phyloP scores from a whole-genome alignment of 352 stramenopile species.

The Phytopythium ostracodes region DNA sequence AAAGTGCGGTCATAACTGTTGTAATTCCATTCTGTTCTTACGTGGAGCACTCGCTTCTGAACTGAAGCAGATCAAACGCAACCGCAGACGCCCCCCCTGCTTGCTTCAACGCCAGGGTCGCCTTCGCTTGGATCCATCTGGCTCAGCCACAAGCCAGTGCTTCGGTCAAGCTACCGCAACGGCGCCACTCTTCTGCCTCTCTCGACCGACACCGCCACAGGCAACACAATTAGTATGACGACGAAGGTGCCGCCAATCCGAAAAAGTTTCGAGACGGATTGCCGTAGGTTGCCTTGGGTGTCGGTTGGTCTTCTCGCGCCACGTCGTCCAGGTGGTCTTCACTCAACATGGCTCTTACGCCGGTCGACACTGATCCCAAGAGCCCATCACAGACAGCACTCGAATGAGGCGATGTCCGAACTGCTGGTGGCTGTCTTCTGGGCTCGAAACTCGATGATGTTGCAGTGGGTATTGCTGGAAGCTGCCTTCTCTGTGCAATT shows the following conservation, averaged over 20 bases:
- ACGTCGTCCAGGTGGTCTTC: no score
- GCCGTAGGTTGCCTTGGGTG: not conserved
- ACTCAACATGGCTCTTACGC: no score
- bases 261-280: not conserved
- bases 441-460: not conserved
- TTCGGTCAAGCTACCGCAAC: not conserved
- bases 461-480: not conserved
- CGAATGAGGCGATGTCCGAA: not conserved
- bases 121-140: slow-evolving; percentile 2
- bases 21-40: not conserved
- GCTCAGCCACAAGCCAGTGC: not conserved
- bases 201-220: not conserved
- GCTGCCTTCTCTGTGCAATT: not conserved
- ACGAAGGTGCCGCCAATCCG: not conserved
- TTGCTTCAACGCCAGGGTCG: not conserved
- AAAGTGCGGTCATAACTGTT: not conserved
- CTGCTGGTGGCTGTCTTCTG: not conserved
- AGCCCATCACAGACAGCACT: not conserved
- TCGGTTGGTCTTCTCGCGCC: no score
- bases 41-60: not conserved
- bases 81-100: not conserved
- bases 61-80: not conserved
- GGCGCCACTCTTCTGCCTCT: not conserved
- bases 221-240: not conserved
- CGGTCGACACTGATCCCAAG: no score